Base-by-base conservation (phyloP, 192 early-diverging fungal genomes). In the Umbelopsis vinacea region DNA sequence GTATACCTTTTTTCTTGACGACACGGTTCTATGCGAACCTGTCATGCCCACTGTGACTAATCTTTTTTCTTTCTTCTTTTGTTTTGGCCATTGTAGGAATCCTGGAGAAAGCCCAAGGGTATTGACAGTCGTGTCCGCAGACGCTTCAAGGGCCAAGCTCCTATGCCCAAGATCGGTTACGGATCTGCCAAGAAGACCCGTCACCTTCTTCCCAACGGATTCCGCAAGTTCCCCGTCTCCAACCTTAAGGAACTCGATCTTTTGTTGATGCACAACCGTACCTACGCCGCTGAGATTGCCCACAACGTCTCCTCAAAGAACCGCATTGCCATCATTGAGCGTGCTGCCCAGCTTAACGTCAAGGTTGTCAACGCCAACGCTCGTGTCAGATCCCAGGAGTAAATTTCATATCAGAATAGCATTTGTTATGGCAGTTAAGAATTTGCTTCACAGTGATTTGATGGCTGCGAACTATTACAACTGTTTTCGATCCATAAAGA, bases 141-240 rank as follows among this genome's bases (percentile, higher is more conserved):
- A 80, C 91, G 98, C 70, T 99, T 99, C 91, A 96, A 95, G 90
- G 98, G 98, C 79, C 90, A 92, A 77, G 91, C 95, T 77, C 90
- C 93, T 80, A 97, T 98, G 93, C 96, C 98, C 87, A 98, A 97
- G 91, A 99, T 99, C 79, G 98, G 98, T 86, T 99, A 97, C 85
- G 98, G 98, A 77, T 95, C 96, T 80, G 96, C 94, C 91, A 88
- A 89, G 86, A 92, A 92, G 77, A 97, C 97, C 84, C 95, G 96
- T 71, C 94, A 97, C 92, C 81, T 98, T 77, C 86, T 98, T 74
- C 98, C 98, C 79, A 91, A 92, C 86, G 98, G 98, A 69, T 99
- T 99, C 96, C 94, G 94, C 86, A 99, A 99, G 90, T 97, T 96
- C 89, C 76, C 94, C 21, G 89, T 99, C 82, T 85, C 88, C 85